Conservation (phyloP, 148 eudicot genomes). For the Chenopodium album region DNA sequence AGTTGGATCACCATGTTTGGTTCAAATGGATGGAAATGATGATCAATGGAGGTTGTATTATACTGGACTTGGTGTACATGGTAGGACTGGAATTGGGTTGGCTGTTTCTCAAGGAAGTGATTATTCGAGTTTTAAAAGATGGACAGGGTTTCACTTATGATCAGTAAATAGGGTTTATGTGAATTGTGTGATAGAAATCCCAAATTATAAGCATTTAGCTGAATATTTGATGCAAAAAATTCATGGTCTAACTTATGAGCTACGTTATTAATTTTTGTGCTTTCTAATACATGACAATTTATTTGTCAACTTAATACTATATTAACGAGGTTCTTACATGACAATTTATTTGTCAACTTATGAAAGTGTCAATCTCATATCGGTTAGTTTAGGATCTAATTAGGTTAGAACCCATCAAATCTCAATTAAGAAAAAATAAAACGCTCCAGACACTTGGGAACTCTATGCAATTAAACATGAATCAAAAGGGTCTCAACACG, state of each 20-base stretch:
- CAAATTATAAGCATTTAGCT: neutral
- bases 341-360: too few relatives aligned
- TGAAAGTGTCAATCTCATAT: too few relatives aligned
- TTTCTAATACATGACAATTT: neutral
- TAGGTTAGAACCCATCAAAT: too few relatives aligned
- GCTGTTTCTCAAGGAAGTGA: slow-evolving; percentile 58
- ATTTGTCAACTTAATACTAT: neutral
- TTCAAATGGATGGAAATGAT: slow-evolving; percentile 61
- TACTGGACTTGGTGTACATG: slow-evolving; percentile 52
- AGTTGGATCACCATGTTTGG: slow-evolving; percentile 73
- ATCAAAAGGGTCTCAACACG: too few relatives aligned
- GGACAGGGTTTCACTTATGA: slow-evolving; percentile 52
- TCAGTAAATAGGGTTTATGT: neutral
- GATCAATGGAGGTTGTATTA: slow-evolving; percentile 80
- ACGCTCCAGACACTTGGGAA: too few relatives aligned
- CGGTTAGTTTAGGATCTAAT: too few relatives aligned
- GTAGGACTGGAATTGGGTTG: slow-evolving; percentile 63
- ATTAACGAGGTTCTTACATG: neutral
- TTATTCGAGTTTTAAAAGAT: slow-evolving; percentile 42
- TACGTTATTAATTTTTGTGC: neutral
- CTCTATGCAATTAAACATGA: too few relatives aligned
- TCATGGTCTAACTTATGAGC: slow-evolving; percentile 3
- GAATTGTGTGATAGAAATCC: neutral
- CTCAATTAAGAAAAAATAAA: too few relatives aligned
- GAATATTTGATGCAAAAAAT: neutral